phyloP scores from a whole-genome alignment of 176 grass and related monocot genomes.

The Hordeum vulgare region MorexV3_pseudomolecules_assembly NC_058523.1:490584467-490584966 shows the following conservation, averaged over 20 bases:
- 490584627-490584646: neutral
- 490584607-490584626: too few species aligned
- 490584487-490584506: neutral
- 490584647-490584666: neutral
- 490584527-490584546: too few species aligned
- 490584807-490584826: neutral
- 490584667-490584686: neutral
- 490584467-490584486: too few species aligned
- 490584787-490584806: neutral
- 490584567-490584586: neutral
- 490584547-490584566: neutral
- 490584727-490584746: neutral
- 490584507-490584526: neutral
- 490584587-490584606: too few species aligned
- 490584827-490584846: neutral
- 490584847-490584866: neutral
- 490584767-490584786: neutral
- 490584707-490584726: neutral
- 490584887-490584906: neutral
- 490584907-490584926: neutral
- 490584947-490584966: slow-evolving; percentile 9
- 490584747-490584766: neutral
- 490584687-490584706: neutral
- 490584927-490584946: slow-evolving; percentile 10
- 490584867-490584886: neutral